These are phyloP conservation scores for Apophysomyces trapeziformis DNA, from an alignment of 371 early-diverging fungal genomes.

Conservation along the genomic window DNA sequence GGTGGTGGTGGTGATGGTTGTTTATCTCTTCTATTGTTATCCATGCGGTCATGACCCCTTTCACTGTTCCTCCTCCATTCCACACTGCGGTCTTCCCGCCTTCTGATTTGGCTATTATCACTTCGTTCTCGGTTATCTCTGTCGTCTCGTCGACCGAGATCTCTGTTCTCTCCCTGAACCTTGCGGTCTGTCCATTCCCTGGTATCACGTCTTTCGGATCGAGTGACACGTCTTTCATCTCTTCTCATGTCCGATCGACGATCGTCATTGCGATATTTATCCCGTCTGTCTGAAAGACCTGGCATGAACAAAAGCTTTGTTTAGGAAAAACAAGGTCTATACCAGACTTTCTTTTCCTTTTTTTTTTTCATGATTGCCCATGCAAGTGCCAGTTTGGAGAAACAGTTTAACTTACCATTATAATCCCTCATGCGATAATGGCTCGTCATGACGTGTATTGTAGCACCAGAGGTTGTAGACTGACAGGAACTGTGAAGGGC, in stretches of 20 bases:
- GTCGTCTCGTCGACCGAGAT: not conserved
- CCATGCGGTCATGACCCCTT: too few relatives aligned
- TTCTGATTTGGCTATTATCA: not conserved
- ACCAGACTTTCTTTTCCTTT: too few relatives aligned
- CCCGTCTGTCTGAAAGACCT: slow-evolving; percentile 16
- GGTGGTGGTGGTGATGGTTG: too few relatives aligned
- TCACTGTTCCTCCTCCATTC: not conserved
- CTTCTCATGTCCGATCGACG: slow-evolving; percentile 11
- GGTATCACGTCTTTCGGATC: not conserved
- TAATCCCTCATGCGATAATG: not conserved
- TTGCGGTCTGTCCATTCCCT: not conserved
- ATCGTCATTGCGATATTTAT: slow-evolving; percentile 4
- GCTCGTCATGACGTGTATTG: not conserved
- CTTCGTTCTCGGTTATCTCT: slow-evolving; percentile 9
- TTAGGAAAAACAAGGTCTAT: too few relatives aligned
- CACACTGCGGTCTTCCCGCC: not conserved
- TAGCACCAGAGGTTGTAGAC: too few relatives aligned
- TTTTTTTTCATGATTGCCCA: too few relatives aligned
- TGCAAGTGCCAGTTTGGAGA: not conserved
- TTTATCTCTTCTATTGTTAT: too few relatives aligned
- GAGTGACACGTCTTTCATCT: not conserved
- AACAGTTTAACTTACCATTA: slow-evolving; percentile 10
- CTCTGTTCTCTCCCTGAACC: not conserved
- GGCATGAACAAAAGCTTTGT: too few relatives aligned
- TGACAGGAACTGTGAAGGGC: too few relatives aligned